A percentile compares a stretch with the other conserved stretches of the same genome.
Conservation (phyloP, 73 alveolate species). For the Uronychia setigera region DNA sequence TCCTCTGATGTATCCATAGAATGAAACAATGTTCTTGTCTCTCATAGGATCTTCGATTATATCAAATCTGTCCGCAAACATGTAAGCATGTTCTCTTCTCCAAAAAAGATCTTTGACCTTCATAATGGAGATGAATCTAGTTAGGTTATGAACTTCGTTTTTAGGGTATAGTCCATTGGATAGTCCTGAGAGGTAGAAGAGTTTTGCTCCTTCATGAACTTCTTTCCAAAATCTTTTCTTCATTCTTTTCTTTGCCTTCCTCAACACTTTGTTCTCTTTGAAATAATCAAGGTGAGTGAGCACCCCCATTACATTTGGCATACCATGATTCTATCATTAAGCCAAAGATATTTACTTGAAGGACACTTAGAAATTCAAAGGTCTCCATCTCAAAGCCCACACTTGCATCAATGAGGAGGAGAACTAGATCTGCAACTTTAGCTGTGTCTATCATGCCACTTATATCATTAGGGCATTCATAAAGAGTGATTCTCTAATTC, state of each 20-base stretch:
- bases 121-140: constrained; percentile 87
- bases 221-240: constrained; percentile 99
- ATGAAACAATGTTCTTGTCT: constrained; percentile 23
- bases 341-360: no score
- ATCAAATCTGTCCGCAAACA: constrained; percentile 68
- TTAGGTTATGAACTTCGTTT: constrained; percentile 88
- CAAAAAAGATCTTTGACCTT: constrained; percentile 61
- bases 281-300: constrained; percentile 99
- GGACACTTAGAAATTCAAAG: constrained; percentile 96
- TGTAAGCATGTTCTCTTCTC: constrained; percentile 57
- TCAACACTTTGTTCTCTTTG: constrained; percentile 96
- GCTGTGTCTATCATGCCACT: constrained; percentile 98
- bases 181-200: constrained; percentile 96
- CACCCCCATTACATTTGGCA: constrained; percentile 98
- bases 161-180: constrained; percentile 87
- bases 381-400: constrained; percentile 99
- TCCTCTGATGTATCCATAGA: constrained; percentile 96
- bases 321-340: constrained; percentile 99
- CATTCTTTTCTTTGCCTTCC: constrained; percentile 96
- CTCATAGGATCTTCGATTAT: constrained; percentile 42
- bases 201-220: constrained; percentile 98
- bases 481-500: constrained; percentile 94
- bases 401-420: constrained; percentile 97
- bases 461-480: constrained; percentile 99
- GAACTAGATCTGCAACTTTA: constrained; percentile 97